Percentiles rank a stretch among this genome's conserved stretches.
phyloP scores from a whole-genome alignment of 805 yeast species.

The Yamadazyma philogaea region DNA sequence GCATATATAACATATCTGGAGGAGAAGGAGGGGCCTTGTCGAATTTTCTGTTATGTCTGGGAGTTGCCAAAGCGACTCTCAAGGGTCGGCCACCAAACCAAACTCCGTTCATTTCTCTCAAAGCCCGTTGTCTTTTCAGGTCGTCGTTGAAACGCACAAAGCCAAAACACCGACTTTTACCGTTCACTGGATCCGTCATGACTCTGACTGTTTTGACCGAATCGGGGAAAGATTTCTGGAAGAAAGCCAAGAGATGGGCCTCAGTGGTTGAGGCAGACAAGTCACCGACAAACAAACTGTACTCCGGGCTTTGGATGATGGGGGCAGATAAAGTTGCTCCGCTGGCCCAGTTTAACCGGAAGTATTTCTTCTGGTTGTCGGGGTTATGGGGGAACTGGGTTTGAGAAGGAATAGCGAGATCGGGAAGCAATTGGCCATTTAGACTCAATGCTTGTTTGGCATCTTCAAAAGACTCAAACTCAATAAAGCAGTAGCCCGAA shows the following conservation, averaged over 20 bases:
- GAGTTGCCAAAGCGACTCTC: conserved; percentile 77
- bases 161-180: conserved; percentile 76
- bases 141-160: conserved; percentile 75
- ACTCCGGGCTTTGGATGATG: conserved; percentile 71
- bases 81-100: conserved; percentile 78
- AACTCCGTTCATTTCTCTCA: conserved; percentile 72
- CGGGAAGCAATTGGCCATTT: conserved; percentile 66
- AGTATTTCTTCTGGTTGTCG: conserved; percentile 54
- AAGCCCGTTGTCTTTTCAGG: conserved; percentile 63
- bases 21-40: conserved; percentile 3
- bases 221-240: conserved; percentile 59
- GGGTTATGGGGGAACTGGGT: conserved; percentile 39
- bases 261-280: conserved; percentile 75
- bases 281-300: conserved; percentile 79
- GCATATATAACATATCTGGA: conserved; percentile 18
- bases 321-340: conserved; percentile 75
- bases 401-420: conserved; percentile 46
- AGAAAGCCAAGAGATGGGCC: conserved; percentile 69
- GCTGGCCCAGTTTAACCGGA: conserved; percentile 80
- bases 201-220: conserved; percentile 78
- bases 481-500: conserved; percentile 74
- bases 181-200: conserved; percentile 81
- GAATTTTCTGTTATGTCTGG: conserved; percentile 42
- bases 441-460: conserved; percentile 66
- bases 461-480: conserved; percentile 63